These are phyloP conservation scores for Trichoderma semiorbis DNA, from an alignment of 2,329 filamentous ascomycete species.

Conservation along the genomic window DNA sequence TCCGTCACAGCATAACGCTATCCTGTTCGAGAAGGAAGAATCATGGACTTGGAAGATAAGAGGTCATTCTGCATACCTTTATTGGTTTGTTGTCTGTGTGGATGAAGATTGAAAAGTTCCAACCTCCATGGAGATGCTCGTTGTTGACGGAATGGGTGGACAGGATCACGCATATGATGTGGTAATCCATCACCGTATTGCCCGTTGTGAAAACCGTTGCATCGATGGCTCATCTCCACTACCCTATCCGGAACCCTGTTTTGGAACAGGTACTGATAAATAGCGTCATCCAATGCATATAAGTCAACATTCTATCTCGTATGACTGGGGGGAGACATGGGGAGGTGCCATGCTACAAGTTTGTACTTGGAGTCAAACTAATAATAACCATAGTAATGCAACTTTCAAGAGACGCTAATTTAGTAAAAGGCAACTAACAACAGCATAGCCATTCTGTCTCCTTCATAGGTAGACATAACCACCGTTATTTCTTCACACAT, in stretches of 20 bases:
- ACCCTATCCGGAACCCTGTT: not conserved
- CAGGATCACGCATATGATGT: not conserved
- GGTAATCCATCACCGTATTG: not conserved
- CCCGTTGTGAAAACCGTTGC: not conserved
- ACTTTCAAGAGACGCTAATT: too few species aligned
- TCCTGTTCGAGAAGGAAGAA: not conserved
- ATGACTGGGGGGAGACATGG: not conserved
- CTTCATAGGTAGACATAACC: not conserved
- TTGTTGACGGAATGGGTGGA: conserved; percentile 6
- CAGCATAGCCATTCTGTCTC: not conserved
- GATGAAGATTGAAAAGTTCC: not conserved
- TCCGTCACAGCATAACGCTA: not conserved
- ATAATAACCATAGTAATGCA: too few species aligned
- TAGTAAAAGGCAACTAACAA: not conserved
- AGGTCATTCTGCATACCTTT: not conserved
- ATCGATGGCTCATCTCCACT: not conserved
- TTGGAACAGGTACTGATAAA: not conserved
- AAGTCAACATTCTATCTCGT: not conserved
- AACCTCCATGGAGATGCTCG: not conserved
- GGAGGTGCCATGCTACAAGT: not conserved
- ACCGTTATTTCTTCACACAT: not conserved
- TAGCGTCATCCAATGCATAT: not conserved
- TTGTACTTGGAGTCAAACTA: not conserved
- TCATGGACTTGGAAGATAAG: not conserved
- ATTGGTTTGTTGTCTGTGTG: not conserved